Evolutionary conservation across 2,329 filamentous ascomycete genomes (phyloP).

Genomic region (Colletotrichum somersetense): DNA sequence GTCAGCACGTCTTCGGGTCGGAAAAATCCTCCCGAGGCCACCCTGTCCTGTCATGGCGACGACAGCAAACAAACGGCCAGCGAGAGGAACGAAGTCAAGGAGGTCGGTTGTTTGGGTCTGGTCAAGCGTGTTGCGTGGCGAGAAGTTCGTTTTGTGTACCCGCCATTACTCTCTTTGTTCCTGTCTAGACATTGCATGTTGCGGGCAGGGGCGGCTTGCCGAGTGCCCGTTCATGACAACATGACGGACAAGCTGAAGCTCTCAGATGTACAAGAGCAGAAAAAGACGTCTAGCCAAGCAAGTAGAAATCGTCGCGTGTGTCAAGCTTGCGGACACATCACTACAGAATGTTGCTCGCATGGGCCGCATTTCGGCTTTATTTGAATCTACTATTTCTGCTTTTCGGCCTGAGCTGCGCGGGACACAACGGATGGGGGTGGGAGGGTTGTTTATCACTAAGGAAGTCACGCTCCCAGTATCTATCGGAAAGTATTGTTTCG

Average conservation of each 20-base stretch:
- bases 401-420: neutral
- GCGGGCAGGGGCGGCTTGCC: neutral
- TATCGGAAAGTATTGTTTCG: too few species aligned
- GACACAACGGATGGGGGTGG: neutral
- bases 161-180: neutral
- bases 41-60: neutral
- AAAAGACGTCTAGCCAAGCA: neutral
- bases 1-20: neutral
- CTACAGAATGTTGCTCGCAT: neutral
- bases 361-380: neutral
- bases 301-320: neutral
- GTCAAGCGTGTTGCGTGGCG: neutral
- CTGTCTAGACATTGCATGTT: neutral
- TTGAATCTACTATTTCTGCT: too few species aligned
- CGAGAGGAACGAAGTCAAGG: too few species aligned
- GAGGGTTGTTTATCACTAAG: too few species aligned
- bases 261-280: neutral
- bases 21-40: neutral
- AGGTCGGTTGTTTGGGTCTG: neutral
- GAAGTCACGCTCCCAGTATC: too few species aligned
- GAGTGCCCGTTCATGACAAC: constrained; percentile 2
- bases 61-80: neutral
- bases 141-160: neutral
- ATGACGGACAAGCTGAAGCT: neutral
- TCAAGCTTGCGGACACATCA: neutral